Conservation (phyloP, 2,329 filamentous ascomycete genomes). For the Ceratocystis albifundus region DNA sequence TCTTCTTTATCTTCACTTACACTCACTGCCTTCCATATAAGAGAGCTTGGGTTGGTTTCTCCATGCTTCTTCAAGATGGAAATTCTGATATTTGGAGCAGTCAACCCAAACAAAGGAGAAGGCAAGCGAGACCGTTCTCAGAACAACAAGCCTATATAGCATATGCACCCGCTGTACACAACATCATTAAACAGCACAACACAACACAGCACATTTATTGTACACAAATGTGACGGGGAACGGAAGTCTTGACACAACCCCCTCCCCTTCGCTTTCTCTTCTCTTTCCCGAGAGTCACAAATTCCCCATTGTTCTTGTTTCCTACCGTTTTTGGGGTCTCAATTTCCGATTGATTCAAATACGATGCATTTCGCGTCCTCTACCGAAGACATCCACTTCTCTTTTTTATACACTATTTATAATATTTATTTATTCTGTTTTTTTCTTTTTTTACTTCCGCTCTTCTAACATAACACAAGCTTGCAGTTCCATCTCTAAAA, state of each 20-base stretch:
- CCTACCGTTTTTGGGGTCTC: neutral
- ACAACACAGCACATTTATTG: neutral
- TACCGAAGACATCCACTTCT: neutral
- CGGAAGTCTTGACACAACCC: neutral
- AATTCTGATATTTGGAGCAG: neutral
- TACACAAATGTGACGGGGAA: neutral
- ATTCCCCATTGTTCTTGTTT: constrained; percentile 2
- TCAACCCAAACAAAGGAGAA: neutral
- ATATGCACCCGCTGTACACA: neutral
- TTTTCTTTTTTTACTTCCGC: neutral
- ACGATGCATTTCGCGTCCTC: neutral
- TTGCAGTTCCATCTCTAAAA: neutral
- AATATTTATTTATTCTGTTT: neutral
- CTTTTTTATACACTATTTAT: neutral
- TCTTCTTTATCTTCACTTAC: neutral
- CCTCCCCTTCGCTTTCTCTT: neutral
- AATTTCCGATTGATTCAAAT: neutral
- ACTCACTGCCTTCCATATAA: neutral
- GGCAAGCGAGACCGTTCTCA: neutral
- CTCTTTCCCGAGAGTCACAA: neutral
- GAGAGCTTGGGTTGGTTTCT: neutral
- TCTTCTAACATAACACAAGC: constrained; percentile 2
- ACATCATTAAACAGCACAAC: neutral
- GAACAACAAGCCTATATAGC: neutral
- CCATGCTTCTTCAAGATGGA: neutral